Conservation (phyloP, 2,329 filamentous ascomycete genomes). For the Diatrype stigma region DNA sequence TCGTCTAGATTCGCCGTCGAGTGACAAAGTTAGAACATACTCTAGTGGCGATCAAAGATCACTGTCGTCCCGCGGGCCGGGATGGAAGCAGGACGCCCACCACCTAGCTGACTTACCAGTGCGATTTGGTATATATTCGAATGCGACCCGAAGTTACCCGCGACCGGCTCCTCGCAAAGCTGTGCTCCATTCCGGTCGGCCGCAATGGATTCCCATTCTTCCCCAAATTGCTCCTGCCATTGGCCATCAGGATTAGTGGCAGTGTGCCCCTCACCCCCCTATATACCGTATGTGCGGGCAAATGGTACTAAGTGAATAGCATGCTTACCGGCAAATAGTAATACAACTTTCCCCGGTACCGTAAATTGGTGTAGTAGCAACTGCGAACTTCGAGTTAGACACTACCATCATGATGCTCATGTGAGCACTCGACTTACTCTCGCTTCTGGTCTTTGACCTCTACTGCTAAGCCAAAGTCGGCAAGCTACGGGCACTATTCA, state of each 20-base stretch:
- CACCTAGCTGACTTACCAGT: neutral
- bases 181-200: neutral
- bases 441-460: neutral
- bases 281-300: too few relatives aligned
- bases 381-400: neutral
- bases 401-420: neutral
- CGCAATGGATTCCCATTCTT: neutral
- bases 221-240: neutral
- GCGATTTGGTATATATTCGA: neutral
- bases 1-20: neutral
- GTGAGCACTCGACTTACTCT: neutral
- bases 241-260: neutral
- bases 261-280: too few relatives aligned
- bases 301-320: too few relatives aligned
- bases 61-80: neutral
- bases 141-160: neutral
- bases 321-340: neutral
- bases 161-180: neutral
- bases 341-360: neutral
- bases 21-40: too few relatives aligned
- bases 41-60: too few relatives aligned
- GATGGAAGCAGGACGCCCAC: neutral
- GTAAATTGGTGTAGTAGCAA: neutral
- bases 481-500: neutral
- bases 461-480: neutral